Base-by-base conservation (phyloP, 306 rosid genomes). In the Castanea sativa region DNA sequence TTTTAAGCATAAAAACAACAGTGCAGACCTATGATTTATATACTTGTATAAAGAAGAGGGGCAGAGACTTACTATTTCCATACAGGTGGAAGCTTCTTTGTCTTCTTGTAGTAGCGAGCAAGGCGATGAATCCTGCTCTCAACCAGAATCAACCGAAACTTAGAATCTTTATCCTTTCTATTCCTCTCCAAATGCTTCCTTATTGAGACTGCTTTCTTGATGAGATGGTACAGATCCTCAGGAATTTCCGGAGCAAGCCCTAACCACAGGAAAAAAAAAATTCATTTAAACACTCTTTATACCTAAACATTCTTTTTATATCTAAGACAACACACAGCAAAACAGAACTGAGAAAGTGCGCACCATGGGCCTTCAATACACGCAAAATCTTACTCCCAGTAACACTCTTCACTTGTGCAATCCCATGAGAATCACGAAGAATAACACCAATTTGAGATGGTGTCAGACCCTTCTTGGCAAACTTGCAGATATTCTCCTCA, bases 401-500 rank as follows among this genome's bases (percentile, higher is more conserved):
- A 10, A 92, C 91, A 78, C 87, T 88, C 85, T 53, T 90, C 35
- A 92, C 94, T 85, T 90, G 94, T 27, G 95, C 95, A 82, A 94
- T 92, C 30, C 95, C 95, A 7, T 92, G 90, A 49, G 97, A 90
- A 77, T 92, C 97, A 78, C 92, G 92, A 76, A 94, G 96, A 79
- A 93, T 89, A n/a, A 91, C 97, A 85, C 98, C 98, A 76, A 93
- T 93, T 87, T 93, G 98, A 35, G 98, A 93, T 1, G 98, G 98
- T 16, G 95, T 85, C 91, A 93, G 15, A 33, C 98, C 98, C 90
- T 93, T 93, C 81, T 93, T 93, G 4, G 97, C 97, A 67, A 93
- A 94, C 83, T 94, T 94, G 85, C 93, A 90, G 77, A 92, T 90
- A 80, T 86, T 92, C 33, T 92, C 95, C 53, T 87, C 97, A 76